Base-by-base conservation (phyloP, 495 filamentous ascomycete species). In the Daldinia grandis region DNA sequence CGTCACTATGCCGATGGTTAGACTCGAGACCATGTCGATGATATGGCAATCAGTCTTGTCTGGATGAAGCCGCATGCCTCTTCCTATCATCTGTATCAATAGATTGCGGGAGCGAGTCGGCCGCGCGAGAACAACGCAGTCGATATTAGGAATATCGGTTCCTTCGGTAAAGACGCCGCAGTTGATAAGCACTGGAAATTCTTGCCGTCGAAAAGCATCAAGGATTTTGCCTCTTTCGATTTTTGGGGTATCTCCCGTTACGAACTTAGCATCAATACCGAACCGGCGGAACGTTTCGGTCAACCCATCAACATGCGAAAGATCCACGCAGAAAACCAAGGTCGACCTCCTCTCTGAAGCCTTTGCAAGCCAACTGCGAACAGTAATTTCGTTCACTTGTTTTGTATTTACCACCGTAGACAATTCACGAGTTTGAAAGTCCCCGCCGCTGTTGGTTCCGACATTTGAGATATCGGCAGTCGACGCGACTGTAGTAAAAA, bases 141-240 rank as follows among this genome's bases (percentile, higher is more conserved):
- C 95, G 64, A 98, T 93, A 76, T 98, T 98, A 4, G 95, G 95
- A 17, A 98, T 95, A 75, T 99, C 95, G 9, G 96, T 99, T 15
- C 86, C 95, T 81, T 99, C 95, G 2, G 95, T 98, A 71, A 97
- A 98, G 55, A 99, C 89, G 3, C 94, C 94, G 78, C 95, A 98
- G 76, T 99, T 99, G 35, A 99, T 77, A 15, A 99, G 86, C 5
- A 99, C 92, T 0, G 92, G 93, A 62, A 89, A 98, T 62, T 95
- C 85, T n/a, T 87, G 84, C 0, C 81, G 82, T 58, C 83, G 91
- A 77, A 99, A 99, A 4, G 84, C 85, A 31, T 90, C 88, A 1
- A 99, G 79, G 5, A 86, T 83, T 31, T 91, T 85, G 28, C 88
- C 85, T 7, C 95, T 87, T 19, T 87, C 83, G 14, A 83, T 69